Evolutionary conservation across 148 eudicot species (phyloP).

Genomic region (Amaranthus palmeri): DNA sequence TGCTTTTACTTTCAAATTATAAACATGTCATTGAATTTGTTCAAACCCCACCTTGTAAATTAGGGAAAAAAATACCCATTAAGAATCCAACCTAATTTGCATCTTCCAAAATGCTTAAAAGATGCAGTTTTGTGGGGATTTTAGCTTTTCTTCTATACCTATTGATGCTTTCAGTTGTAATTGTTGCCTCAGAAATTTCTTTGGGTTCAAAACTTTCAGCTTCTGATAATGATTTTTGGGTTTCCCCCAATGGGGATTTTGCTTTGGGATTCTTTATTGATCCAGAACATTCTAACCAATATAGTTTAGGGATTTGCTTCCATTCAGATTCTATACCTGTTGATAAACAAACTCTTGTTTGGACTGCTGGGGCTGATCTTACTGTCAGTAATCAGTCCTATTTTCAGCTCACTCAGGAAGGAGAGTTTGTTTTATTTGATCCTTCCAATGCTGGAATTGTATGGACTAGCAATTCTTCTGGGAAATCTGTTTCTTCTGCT

Average conservation of each 20-base stretch:
- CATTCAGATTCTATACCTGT: conserved; percentile 40
- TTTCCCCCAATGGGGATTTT: conserved; percentile 57
- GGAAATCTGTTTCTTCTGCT: conserved; percentile 44
- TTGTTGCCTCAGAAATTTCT: conserved; percentile 36
- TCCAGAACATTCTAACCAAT: conserved; percentile 27
- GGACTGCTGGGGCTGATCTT: conserved; percentile 55
- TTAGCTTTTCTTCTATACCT: conserved; percentile 21
- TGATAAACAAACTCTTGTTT: conserved; percentile 38
- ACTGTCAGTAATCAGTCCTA: conserved; percentile 42
- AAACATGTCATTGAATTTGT: background rate
- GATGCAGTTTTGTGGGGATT: background rate
- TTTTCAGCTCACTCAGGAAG: conserved; percentile 39
- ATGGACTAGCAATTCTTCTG: conserved; percentile 47
- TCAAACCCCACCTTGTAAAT: background rate
- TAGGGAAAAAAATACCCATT: background rate
- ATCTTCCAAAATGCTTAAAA: conserved; percentile 10
- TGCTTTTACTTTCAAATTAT: background rate
- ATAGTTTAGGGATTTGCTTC: conserved; percentile 47
- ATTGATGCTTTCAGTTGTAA: conserved; percentile 27
- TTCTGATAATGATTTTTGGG: conserved; percentile 40
- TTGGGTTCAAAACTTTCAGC: conserved; percentile 52
- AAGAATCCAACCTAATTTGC: background rate
- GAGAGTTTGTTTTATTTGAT: conserved; percentile 48
- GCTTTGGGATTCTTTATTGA: conserved; percentile 48
- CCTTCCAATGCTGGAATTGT: conserved; percentile 28